phyloP scores from a whole-genome alignment of 306 rosid species.

The Cucurbita argyrosperma region DNA sequence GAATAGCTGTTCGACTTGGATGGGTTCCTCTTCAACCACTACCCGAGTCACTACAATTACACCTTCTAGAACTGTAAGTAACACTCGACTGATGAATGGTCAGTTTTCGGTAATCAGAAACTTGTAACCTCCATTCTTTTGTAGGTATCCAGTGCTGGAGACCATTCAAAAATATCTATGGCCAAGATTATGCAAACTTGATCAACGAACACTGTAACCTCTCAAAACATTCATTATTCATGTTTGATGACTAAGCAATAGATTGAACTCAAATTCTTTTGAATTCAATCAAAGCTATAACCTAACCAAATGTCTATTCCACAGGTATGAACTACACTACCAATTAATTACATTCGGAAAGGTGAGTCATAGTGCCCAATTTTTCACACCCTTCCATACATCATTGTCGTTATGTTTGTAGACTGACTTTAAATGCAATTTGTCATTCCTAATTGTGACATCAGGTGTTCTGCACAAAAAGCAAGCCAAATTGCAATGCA shows the following conservation, averaged over 20 bases:
- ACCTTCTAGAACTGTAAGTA: constrained; percentile 77
- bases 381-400: background rate
- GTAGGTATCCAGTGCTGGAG: constrained; percentile 86
- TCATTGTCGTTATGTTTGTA: background rate
- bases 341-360: constrained; percentile 95
- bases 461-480: constrained; percentile 90
- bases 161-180: constrained; percentile 84
- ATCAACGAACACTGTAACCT: constrained; percentile 75
- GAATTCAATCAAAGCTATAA: constrained; percentile 10
- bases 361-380: constrained; percentile 24
- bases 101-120: background rate
- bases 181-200: constrained; percentile 97
- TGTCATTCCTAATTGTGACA: constrained; percentile 4
- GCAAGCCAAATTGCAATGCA: constrained; percentile 86
- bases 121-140: constrained; percentile 18
- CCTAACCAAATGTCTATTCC: constrained; percentile 21
- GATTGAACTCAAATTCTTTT: background rate
- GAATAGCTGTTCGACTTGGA: constrained; percentile 94
- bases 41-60: constrained; percentile 80
- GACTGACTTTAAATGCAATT: background rate
- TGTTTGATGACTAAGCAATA: background rate
- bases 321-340: constrained; percentile 91
- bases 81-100: background rate
- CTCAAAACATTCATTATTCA: constrained; percentile 1
- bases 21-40: constrained; percentile 97